Evolutionary conservation across 1,284 basidiomycete genomes (phyloP).

Genomic region (Fereydounia khargensis): DNA sequence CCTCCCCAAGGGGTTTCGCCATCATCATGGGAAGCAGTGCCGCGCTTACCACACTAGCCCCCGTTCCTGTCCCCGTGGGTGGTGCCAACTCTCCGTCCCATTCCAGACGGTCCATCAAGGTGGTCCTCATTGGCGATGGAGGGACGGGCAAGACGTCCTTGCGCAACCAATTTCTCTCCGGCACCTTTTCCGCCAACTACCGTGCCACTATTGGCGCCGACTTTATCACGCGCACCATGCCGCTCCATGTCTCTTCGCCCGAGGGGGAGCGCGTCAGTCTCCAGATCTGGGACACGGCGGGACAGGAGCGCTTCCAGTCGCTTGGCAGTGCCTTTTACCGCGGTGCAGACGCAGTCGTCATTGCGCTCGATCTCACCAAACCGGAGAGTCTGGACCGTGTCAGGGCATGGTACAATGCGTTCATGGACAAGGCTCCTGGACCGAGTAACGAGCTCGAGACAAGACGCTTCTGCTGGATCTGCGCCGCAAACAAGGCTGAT

Average conservation of each 20-base stretch:
- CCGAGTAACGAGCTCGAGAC: conserved; percentile 15
- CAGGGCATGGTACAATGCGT: conserved; percentile 32
- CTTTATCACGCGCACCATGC: conserved; percentile 40
- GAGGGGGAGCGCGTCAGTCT: conserved; percentile 22
- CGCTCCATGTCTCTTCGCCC: conserved; percentile 7
- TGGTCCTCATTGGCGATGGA: conserved; percentile 47
- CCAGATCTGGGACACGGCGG: conserved; percentile 46
- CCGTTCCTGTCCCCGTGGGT: too few relatives aligned
- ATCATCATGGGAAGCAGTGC: too few relatives aligned
- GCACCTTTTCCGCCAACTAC: conserved; percentile 32
- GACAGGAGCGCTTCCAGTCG: conserved; percentile 51
- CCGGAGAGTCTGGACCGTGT: conserved; percentile 10
- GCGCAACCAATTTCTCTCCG: conserved; percentile 31
- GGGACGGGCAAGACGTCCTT: conserved; percentile 43
- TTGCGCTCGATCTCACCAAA: conserved; percentile 31
- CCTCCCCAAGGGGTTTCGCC: too few relatives aligned
- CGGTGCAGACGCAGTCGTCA: conserved; percentile 46
- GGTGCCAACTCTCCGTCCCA: too few relatives aligned
- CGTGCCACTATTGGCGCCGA: conserved; percentile 49
- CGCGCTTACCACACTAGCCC: too few relatives aligned
- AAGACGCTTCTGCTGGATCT: conserved; percentile 45
- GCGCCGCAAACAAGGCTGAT: conserved; percentile 42
- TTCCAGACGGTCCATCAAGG: conserved; percentile 33
- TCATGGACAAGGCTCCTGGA: conserved; percentile 35
- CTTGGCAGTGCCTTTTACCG: conserved; percentile 49